A percentile compares a stretch with the other conserved stretches of the same genome.
phyloP scores from a whole-genome alignment of 306 rosid species.

The Sphenostylis stenocarpa region DNA sequence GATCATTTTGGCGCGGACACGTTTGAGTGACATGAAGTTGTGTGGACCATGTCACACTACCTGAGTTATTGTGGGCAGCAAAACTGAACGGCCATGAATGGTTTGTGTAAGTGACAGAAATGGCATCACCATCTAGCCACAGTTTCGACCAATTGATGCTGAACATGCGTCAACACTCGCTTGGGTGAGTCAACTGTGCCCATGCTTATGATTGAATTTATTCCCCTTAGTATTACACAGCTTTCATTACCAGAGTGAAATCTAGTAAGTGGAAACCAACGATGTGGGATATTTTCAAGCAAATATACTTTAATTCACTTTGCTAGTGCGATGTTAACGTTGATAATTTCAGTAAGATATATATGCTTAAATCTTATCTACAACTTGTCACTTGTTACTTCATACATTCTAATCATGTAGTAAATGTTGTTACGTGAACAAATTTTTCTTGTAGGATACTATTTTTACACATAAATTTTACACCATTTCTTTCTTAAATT shows the following conservation, averaged over 20 bases:
- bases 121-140: constrained; percentile 7
- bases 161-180: neutral
- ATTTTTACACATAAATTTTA: neutral
- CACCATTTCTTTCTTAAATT: neutral
- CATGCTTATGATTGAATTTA: neutral
- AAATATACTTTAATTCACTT: neutral
- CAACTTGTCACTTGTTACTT: neutral
- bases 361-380: neutral
- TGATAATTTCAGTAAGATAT: neutral
- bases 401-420: neutral
- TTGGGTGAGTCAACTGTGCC: neutral
- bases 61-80: neutral
- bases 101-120: constrained; percentile 9
- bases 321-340: neutral
- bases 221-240: neutral
- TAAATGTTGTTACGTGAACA: neutral
- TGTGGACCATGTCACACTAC: neutral
- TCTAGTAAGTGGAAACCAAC: neutral
- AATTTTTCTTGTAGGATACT: neutral
- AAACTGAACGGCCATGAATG: constrained; percentile 41
- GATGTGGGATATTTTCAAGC: neutral
- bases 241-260: neutral
- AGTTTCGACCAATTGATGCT: neutral
- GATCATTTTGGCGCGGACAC: neutral
- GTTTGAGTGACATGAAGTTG: neutral